phyloP scores from a whole-genome alignment of 495 filamentous ascomycete genomes.

The Xylaria bambusicola region DNA sequence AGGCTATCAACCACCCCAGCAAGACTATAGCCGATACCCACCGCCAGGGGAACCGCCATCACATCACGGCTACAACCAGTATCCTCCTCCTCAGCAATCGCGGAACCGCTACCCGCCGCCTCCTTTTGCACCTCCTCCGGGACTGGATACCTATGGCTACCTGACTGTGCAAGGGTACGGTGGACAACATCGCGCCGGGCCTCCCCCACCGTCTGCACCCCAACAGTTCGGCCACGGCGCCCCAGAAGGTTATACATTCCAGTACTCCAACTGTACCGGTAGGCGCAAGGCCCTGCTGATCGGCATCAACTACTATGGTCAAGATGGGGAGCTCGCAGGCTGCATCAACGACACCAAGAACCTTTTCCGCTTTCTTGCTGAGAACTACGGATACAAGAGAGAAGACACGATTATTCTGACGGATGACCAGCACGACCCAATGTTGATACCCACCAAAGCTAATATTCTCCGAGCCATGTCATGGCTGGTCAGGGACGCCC shows the following conservation, averaged over 20 bases:
- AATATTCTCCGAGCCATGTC: constrained; percentile 53
- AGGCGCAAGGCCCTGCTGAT: constrained; percentile 86
- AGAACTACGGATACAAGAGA: constrained; percentile 65
- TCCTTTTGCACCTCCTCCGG: constrained; percentile 33
- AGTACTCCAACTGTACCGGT: constrained; percentile 87
- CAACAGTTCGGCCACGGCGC: constrained; percentile 53
- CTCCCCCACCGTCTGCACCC: constrained; percentile 47
- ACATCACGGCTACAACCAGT: constrained; percentile 22
- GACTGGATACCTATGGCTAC: constrained; percentile 43
- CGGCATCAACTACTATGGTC: constrained; percentile 92
- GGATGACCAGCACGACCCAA: constrained; percentile 47
- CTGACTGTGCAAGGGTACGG: constrained; percentile 31
- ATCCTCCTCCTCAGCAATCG: constrained; percentile 30
- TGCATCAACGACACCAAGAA: constrained; percentile 97
- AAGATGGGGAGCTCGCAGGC: constrained; percentile 79
- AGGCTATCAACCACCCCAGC: constrained; percentile 6
- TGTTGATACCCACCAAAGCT: constrained; percentile 47
- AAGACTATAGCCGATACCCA: constrained; percentile 23
- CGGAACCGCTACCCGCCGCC: constrained; percentile 39
- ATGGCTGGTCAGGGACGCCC: constrained; percentile 49
- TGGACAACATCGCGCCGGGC: constrained; percentile 40
- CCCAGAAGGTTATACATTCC: constrained; percentile 59
- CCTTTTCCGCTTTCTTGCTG: constrained; percentile 79
- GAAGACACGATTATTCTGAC: constrained; percentile 57
- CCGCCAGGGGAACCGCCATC: constrained; percentile 19